A percentile compares a stretch with the other conserved stretches of the same genome.
Evolutionary conservation across 2,329 filamentous ascomycete species (phyloP).

Genomic region (Arthrobotrys megalospora): DNA sequence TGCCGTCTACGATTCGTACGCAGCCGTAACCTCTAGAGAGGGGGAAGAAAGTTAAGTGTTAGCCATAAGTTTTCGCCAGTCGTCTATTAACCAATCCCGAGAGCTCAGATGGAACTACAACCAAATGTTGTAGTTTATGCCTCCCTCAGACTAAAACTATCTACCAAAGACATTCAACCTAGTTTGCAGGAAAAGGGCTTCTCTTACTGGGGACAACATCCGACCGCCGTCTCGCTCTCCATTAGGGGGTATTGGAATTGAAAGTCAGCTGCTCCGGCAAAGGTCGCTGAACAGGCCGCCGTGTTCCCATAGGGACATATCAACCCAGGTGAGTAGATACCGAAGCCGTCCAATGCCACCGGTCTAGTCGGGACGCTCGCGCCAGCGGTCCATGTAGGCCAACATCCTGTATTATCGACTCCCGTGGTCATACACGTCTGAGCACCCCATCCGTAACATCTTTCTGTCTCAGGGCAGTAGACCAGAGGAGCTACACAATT

Average conservation of each 20-base stretch:
- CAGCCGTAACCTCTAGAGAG: constrained; percentile 1
- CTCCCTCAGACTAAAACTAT: no score
- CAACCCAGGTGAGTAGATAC: constrained; percentile 3
- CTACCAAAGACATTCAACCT: no score
- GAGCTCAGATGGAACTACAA: not conserved
- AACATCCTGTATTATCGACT: not conserved
- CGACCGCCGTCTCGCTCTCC: not conserved
- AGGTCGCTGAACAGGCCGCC: not conserved
- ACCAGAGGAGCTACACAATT: not conserved
- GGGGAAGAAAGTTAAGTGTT: not conserved
- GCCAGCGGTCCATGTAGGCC: constrained; percentile 3
- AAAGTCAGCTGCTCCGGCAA: not conserved
- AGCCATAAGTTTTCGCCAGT: not conserved
- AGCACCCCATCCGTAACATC: not conserved
- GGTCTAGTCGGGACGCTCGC: not conserved
- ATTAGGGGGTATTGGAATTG: constrained; percentile 9
- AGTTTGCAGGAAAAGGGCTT: not conserved
- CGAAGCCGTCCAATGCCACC: not conserved
- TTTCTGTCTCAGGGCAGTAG: not conserved
- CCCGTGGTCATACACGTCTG: not conserved
- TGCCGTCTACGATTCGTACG: no score
- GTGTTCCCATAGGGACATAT: not conserved
- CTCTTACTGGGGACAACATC: constrained; percentile 2
- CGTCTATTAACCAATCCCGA: not conserved
- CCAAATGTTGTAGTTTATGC: not conserved